These are phyloP conservation scores for Aspergillus ochraceoroseus DNA, from an alignment of 2,329 filamentous ascomycete genomes.

Conservation along the genomic window DNA sequence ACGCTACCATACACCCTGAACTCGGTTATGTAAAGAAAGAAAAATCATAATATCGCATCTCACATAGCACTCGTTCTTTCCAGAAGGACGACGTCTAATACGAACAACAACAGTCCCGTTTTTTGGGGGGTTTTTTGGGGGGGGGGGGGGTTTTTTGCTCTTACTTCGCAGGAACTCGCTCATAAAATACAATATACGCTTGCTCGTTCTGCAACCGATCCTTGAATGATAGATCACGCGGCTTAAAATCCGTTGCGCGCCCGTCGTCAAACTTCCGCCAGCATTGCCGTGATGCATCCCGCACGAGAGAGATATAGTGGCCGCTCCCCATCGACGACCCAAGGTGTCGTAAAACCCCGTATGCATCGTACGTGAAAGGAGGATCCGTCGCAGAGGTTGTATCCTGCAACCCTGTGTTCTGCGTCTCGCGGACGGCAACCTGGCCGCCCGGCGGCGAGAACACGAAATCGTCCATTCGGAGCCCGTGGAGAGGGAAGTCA, in stretches of 20 bases:
- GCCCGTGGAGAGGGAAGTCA: conserved; percentile 68
- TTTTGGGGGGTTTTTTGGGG: too few relatives aligned
- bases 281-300: conserved; percentile 53
- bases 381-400: conserved; percentile 44
- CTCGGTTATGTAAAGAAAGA: too few relatives aligned
- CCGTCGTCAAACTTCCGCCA: conserved; percentile 62
- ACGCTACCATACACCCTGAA: too few relatives aligned
- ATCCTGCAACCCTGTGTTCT: conserved; percentile 54
- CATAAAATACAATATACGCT: conserved; percentile 63
- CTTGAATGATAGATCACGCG: conserved; percentile 46
- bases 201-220: conserved; percentile 57
- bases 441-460: conserved; percentile 44
- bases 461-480: conserved; percentile 60
- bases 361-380: conserved; percentile 76
- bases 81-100: background rate
- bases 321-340: conserved; percentile 65
- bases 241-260: conserved; percentile 53
- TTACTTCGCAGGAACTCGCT: conserved; percentile 46
- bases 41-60: conserved; percentile 4
- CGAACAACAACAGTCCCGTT: too few relatives aligned
- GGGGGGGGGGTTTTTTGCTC: too few relatives aligned
- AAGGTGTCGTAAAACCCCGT: conserved; percentile 74
- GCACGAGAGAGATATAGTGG: conserved; percentile 72
- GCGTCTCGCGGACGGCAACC: conserved; percentile 23
- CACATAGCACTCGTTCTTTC: background rate